Evolutionary conservation across 164 flowering plant species (phyloP).

Genomic region (Brasenia schreberi): DNA sequence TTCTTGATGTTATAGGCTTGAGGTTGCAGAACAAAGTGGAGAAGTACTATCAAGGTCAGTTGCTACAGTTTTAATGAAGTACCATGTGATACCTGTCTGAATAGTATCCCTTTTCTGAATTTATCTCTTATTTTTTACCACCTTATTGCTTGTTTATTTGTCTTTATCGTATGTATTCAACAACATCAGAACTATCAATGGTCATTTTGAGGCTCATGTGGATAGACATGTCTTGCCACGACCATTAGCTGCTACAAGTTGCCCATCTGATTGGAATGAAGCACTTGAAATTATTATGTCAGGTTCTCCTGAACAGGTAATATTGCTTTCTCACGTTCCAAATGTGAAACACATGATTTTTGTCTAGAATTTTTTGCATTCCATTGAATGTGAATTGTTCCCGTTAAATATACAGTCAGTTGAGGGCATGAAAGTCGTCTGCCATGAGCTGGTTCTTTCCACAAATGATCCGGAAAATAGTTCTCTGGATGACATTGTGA

Average conservation of each 20-base stretch:
- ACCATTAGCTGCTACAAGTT: conserved; percentile 29
- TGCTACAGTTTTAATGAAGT: conserved; percentile 51
- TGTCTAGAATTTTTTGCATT: background rate
- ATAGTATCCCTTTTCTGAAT: background rate
- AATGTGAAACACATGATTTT: background rate
- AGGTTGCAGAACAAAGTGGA: conserved; percentile 93
- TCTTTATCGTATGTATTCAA: background rate
- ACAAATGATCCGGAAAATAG: conserved; percentile 75
- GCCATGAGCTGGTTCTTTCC: conserved; percentile 86
- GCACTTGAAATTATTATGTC: conserved; percentile 75
- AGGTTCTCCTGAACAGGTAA: conserved; percentile 92
- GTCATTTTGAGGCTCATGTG: conserved; percentile 36
- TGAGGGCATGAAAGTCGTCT: conserved; percentile 97
- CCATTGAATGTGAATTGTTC: conserved; percentile 1
- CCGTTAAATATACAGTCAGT: conserved; percentile 49
- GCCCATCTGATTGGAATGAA: conserved; percentile 95
- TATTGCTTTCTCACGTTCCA: background rate
- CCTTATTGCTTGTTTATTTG: background rate
- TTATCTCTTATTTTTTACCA: conserved; percentile 3
- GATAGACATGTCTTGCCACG: conserved; percentile 43
- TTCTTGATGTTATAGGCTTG: conserved; percentile 27
- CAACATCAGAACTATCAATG: conserved; percentile 40
- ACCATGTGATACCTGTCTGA: background rate
- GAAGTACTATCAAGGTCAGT: conserved; percentile 50
- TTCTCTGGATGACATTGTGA: conserved; percentile 67